phyloP scores from a whole-genome alignment of 129 eudicot genomes.

The Gnaphalium uliginosum region DNA sequence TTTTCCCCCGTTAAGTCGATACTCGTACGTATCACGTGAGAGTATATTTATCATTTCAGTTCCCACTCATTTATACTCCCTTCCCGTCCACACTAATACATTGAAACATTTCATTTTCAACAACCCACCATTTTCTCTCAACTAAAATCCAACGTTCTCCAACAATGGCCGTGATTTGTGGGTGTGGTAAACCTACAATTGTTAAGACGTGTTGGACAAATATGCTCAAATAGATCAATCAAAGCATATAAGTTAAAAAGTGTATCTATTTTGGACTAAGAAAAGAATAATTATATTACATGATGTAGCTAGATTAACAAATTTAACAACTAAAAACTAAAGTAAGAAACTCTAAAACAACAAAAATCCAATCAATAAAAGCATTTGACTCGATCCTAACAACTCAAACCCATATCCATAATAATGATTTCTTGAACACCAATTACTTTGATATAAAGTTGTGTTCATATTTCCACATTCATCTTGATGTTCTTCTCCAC shows the following conservation, averaged over 20 bases:
- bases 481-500: conserved; percentile 21
- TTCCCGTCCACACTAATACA: too few species aligned
- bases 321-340: not conserved
- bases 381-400: conserved; percentile 15
- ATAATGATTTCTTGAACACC: conserved; percentile 27
- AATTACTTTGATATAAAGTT: conserved; percentile 29
- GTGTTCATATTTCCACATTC: conserved; percentile 37
- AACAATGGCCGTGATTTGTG: too few species aligned
- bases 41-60: too few species aligned
- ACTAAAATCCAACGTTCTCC: too few species aligned
- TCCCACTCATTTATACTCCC: too few species aligned
- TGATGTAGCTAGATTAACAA: not conserved
- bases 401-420: conserved; percentile 24
- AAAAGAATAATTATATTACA: conserved; percentile 27
- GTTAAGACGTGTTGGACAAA: too few species aligned
- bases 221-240: not conserved
- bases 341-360: conserved; percentile 20
- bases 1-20: too few species aligned
- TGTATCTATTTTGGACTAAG: not conserved
- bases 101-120: too few species aligned
- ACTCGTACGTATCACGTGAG: too few species aligned
- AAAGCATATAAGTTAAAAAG: not conserved
- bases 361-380: conserved; percentile 29
- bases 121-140: too few species aligned
- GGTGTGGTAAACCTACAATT: too few species aligned